These are phyloP conservation scores for Aspergillus melleus DNA, from an alignment of 2,329 filamentous ascomycete genomes.

Conservation along the genomic window DNA sequence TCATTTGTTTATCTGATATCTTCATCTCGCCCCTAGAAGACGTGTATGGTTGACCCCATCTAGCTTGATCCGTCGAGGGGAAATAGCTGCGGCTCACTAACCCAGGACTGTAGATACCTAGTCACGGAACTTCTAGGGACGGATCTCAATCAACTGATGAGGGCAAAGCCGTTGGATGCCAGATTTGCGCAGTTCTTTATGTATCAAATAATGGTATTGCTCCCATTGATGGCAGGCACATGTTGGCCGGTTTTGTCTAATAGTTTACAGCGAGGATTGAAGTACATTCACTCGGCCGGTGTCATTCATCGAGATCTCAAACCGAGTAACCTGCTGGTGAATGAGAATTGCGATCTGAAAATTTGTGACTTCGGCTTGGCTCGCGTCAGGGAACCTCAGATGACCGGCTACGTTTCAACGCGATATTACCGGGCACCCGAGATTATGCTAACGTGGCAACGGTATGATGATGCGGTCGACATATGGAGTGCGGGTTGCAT, in stretches of 20 bases:
- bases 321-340: slow-evolving; percentile 97
- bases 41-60: slow-evolving; percentile 61
- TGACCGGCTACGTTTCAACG: slow-evolving; percentile 98
- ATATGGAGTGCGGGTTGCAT: slow-evolving; percentile 99
- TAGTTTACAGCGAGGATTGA: slow-evolving; percentile 74
- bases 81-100: slow-evolving; percentile 38
- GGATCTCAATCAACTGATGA: slow-evolving; percentile 90
- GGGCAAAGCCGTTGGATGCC: slow-evolving; percentile 92
- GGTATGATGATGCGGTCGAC: slow-evolving; percentile 97
- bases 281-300: slow-evolving; percentile 98
- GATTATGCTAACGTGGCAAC: slow-evolving; percentile 99
- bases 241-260: not conserved
- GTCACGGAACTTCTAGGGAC: slow-evolving; percentile 96
- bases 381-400: slow-evolving; percentile 96
- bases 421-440: slow-evolving; percentile 98
- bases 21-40: slow-evolving; percentile 99
- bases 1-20: slow-evolving; percentile 98
- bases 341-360: slow-evolving; percentile 98
- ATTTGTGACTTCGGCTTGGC: slow-evolving; percentile 98
- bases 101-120: slow-evolving; percentile 64
- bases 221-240: slow-evolving; percentile 10
- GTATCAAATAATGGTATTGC: slow-evolving; percentile 87
- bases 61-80: not conserved
- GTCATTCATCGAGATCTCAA: slow-evolving; percentile 98
- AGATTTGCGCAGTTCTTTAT: slow-evolving; percentile 99